Percentiles rank a stretch among this genome's conserved stretches.
These are phyloP conservation scores for Chlorella sorokiniana DNA, from an alignment of 139 green algal genomes.

Conservation along the genomic window DNA sequence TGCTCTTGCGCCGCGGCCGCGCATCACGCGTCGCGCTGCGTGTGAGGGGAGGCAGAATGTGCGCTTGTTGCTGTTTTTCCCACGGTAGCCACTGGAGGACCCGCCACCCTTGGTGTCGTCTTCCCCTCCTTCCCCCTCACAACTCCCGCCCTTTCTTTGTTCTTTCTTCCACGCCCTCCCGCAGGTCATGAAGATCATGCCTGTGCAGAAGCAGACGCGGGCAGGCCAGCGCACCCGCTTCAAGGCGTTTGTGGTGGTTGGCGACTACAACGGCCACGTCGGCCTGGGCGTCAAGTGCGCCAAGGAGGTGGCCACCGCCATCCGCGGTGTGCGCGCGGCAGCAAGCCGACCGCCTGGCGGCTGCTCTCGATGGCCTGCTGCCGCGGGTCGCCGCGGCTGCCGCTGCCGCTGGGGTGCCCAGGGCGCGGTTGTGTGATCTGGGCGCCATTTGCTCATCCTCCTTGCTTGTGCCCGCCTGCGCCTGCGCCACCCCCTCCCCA, in stretches of 20 bases:
- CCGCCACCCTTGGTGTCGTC: background rate
- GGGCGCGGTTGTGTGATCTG: background rate
- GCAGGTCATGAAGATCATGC: constrained; percentile 99
- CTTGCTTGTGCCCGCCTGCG: background rate
- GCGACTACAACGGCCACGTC: constrained; percentile 98
- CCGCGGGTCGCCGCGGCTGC: no score
- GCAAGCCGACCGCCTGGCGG: no score
- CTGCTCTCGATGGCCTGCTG: no score
- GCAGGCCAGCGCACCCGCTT: constrained; percentile 99
- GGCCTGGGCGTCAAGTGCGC: constrained; percentile 99
- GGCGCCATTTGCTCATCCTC: background rate
- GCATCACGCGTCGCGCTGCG: no score
- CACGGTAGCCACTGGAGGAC: background rate
- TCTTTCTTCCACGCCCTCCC: background rate
- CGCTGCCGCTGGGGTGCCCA: background rate
- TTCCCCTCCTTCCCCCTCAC: background rate
- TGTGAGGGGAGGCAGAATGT: no score
- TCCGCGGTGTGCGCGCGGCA: background rate
- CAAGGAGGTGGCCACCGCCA: constrained; percentile 83
- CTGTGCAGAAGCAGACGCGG: constrained; percentile 99
- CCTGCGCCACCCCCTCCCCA: constrained; percentile 92
- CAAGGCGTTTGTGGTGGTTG: constrained; percentile 99
- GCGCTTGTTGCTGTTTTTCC: no score
- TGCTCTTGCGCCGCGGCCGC: no score
- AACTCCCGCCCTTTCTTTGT: no score